These are phyloP conservation scores for Tolypocladium capitatum DNA, from an alignment of 2,329 filamentous ascomycete species.

Conservation along the genomic window DNA sequence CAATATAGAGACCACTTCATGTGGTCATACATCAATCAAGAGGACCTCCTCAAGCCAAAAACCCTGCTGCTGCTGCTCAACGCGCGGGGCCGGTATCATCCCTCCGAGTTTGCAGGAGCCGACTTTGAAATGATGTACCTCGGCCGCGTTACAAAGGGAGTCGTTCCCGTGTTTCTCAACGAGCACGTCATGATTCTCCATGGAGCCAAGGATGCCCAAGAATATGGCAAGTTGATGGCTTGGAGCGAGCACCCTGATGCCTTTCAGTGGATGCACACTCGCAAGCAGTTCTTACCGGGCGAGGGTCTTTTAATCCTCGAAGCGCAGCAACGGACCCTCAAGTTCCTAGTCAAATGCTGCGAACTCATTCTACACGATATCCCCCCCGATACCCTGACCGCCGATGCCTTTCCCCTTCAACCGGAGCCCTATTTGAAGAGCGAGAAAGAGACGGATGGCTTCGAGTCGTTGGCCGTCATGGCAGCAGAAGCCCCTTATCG, in stretches of 20 bases:
- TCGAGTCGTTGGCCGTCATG: constrained; percentile 25
- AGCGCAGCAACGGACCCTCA: constrained; percentile 31
- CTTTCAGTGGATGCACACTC: constrained; percentile 19
- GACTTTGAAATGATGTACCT: constrained; percentile 25
- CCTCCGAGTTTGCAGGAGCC: constrained; percentile 30
- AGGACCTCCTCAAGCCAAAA: constrained; percentile 34
- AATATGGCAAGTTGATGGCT: constrained; percentile 22
- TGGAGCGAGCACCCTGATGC: constrained; percentile 23
- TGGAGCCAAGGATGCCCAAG: constrained; percentile 10
- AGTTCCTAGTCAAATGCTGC: constrained; percentile 36
- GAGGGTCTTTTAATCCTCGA: constrained; percentile 37
- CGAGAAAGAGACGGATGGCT: constrained; percentile 15
- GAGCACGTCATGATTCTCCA: constrained; percentile 21
- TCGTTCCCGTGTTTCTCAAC: constrained; percentile 16
- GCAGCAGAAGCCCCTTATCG: constrained; percentile 39
- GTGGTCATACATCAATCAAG: constrained; percentile 43
- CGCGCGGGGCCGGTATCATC: constrained; percentile 31
- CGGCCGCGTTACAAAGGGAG: constrained; percentile 10
- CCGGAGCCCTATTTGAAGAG: constrained; percentile 22
- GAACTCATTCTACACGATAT: constrained; percentile 38
- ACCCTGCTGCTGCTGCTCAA: constrained; percentile 37
- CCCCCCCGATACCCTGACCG: constrained; percentile 13
- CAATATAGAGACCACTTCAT: constrained; percentile 23
- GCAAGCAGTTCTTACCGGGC: constrained; percentile 26
- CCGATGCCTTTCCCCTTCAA: constrained; percentile 17